Percentiles rank a stretch among this genome's conserved stretches.
These are phyloP conservation scores for Salix exigua DNA, from an alignment of 345 rosid species.

Conservation along the genomic window DNA sequence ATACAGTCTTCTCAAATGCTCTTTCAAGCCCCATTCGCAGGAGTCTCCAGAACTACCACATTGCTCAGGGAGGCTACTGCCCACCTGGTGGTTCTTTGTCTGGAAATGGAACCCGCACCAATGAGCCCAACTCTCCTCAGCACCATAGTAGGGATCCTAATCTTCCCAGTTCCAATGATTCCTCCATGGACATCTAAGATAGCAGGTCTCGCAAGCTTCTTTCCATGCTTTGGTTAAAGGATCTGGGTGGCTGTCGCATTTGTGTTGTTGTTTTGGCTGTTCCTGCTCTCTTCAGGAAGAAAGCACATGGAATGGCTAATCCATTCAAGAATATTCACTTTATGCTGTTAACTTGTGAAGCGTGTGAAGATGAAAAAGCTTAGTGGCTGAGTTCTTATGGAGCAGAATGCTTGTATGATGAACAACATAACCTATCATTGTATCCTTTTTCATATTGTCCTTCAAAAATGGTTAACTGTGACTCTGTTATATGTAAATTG, in stretches of 20 bases:
- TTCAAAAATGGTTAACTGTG: constrained; percentile 10
- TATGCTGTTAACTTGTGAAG: constrained; percentile 30
- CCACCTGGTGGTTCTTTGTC: constrained; percentile 37
- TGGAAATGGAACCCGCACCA: constrained; percentile 39
- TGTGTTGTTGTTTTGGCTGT: constrained; percentile 12
- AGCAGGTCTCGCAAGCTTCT: constrained; percentile 8
- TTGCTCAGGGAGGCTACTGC: constrained; percentile 60
- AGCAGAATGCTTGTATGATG: constrained; percentile 11
- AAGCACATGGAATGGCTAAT: constrained; percentile 24
- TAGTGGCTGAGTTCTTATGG: constrained; percentile 19
- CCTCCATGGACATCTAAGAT: constrained; percentile 67
- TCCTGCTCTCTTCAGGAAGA: constrained; percentile 3
- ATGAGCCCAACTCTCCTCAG: constrained; percentile 39
- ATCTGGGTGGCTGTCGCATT: constrained; percentile 10
- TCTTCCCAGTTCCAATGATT: constrained; percentile 65
- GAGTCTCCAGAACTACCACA: constrained; percentile 70
- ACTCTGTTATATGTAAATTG: constrained; percentile 11
- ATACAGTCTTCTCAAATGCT: constrained; percentile 77
- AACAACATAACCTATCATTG: constrained; percentile 20
- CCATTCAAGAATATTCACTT: constrained; percentile 28
- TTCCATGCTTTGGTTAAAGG: constrained; percentile 6
- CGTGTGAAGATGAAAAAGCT: constrained; percentile 27
- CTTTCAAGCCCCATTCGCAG: constrained; percentile 69
- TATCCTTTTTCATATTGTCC: background rate
- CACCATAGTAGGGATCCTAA: constrained; percentile 59